phyloP scores from a whole-genome alignment of 2,329 filamentous ascomycete genomes.

The Colletotrichum aenigma region DNA sequence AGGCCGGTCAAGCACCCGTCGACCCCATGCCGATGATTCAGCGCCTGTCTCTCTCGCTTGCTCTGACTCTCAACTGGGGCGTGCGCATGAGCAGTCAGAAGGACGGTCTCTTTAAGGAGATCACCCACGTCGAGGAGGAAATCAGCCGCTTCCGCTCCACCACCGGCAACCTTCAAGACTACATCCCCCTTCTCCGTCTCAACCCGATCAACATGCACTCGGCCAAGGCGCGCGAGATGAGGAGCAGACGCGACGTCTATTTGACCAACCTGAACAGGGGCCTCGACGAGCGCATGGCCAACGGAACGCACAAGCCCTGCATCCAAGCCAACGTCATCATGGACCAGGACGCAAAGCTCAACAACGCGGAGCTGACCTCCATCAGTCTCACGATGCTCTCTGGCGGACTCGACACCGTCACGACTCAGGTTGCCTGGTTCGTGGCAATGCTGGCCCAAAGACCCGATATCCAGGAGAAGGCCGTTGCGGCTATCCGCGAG shows the following conservation, averaged over 20 bases:
- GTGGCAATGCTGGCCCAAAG: slow-evolving; percentile 63
- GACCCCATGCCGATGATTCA: slow-evolving; percentile 74
- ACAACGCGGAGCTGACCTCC: slow-evolving; percentile 65
- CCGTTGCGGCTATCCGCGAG: slow-evolving; percentile 58
- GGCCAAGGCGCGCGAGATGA: slow-evolving; percentile 62
- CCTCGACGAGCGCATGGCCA: slow-evolving; percentile 64
- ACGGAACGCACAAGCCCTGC: slow-evolving; percentile 65
- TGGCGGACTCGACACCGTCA: slow-evolving; percentile 70
- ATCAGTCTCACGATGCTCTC: slow-evolving; percentile 73
- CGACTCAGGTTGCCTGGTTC: slow-evolving; percentile 69
- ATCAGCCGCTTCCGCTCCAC: slow-evolving; percentile 64
- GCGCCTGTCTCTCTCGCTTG: slow-evolving; percentile 64
- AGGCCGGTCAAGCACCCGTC: slow-evolving; percentile 55
- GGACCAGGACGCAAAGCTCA: slow-evolving; percentile 66
- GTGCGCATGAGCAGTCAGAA: slow-evolving; percentile 59
- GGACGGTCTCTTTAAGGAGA: slow-evolving; percentile 65
- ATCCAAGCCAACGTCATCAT: slow-evolving; percentile 71
- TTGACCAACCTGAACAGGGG: slow-evolving; percentile 60
- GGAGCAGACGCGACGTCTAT: slow-evolving; percentile 64
- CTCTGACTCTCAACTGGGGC: slow-evolving; percentile 71
- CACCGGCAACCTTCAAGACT: slow-evolving; percentile 66
- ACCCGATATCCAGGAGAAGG: slow-evolving; percentile 67
- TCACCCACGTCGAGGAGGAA: slow-evolving; percentile 66
- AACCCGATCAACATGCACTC: slow-evolving; percentile 67
- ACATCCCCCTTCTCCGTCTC: slow-evolving; percentile 61